Evolutionary conservation across 2,329 filamentous ascomycete genomes (phyloP).

Genomic region (Aureobasidium leucospermi): DNA sequence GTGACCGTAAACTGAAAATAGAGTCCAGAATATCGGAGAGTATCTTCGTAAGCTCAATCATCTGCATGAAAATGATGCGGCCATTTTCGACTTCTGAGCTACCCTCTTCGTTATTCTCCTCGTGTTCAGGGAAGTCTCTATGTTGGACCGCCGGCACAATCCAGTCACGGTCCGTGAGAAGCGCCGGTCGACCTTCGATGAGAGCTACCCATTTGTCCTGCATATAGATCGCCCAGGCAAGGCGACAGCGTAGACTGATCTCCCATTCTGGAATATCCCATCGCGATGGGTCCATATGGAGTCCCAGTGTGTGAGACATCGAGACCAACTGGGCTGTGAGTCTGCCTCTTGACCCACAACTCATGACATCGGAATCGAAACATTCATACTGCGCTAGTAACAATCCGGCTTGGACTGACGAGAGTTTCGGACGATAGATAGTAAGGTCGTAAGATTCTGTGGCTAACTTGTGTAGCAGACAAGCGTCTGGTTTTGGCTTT

Average conservation of each 20-base stretch:
- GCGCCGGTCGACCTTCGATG: conserved; percentile 23
- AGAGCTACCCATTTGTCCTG: conserved; percentile 26
- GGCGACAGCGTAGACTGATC: conserved; percentile 22
- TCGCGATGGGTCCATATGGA: conserved; percentile 26
- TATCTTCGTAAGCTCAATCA: conserved; percentile 22
- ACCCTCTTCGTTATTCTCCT: conserved; percentile 24
- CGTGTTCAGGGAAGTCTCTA: conserved; percentile 25
- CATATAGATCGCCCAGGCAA: conserved; percentile 25
- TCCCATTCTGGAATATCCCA: conserved; percentile 27
- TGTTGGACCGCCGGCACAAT: conserved; percentile 20
- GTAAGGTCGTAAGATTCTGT: conserved; percentile 32
- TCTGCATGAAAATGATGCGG: conserved; percentile 24
- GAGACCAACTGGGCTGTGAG: conserved; percentile 31
- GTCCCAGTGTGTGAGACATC: conserved; percentile 33
- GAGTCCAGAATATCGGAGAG: conserved; percentile 19
- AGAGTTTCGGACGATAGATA: conserved; percentile 33
- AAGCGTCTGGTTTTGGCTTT: conserved; percentile 35
- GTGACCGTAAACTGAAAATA: conserved; percentile 20
- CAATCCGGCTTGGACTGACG: conserved; percentile 33
- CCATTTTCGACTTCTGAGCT: conserved; percentile 25
- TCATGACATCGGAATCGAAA: conserved; percentile 22
- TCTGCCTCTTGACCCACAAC: conserved; percentile 19
- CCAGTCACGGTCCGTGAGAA: conserved; percentile 22
- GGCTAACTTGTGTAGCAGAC: conserved; percentile 28
- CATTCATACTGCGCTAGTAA: conserved; percentile 31